These are phyloP conservation scores for Remersonia thermophila DNA, from an alignment of 2,329 filamentous ascomycete genomes.

Conservation along the genomic window DNA sequence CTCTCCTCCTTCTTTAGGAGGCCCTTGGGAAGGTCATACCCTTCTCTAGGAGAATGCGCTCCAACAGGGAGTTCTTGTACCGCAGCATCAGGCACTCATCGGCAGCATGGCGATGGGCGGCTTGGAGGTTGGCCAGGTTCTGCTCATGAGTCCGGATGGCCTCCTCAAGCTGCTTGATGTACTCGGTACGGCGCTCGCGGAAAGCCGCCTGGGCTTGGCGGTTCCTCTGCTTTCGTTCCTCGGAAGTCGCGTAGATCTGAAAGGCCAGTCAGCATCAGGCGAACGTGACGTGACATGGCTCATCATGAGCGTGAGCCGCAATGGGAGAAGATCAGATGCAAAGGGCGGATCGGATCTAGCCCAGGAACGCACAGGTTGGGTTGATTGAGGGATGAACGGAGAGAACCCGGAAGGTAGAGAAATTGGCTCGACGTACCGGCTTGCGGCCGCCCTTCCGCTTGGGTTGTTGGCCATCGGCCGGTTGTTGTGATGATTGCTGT, in stretches of 20 bases:
- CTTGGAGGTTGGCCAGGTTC: conserved; percentile 80
- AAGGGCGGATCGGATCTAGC: not conserved
- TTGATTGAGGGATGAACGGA: not conserved
- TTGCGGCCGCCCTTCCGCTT: conserved; percentile 97
- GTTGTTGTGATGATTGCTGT: conserved; percentile 23
- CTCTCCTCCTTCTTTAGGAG: not conserved
- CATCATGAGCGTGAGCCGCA: no score
- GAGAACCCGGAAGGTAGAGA: conserved; percentile 1
- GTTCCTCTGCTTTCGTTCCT: conserved; percentile 96
- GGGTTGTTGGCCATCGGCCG: conserved; percentile 50
- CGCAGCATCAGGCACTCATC: conserved; percentile 97
- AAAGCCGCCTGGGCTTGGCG: conserved; percentile 95
- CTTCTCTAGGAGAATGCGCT: conserved; percentile 92
- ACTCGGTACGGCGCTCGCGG: conserved; percentile 90
- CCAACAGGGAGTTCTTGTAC: conserved; percentile 94
- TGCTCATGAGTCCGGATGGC: conserved; percentile 97
- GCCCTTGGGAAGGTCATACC: conserved; percentile 36
- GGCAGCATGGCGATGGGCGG: conserved; percentile 84
- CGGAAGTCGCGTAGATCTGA: conserved; percentile 95
- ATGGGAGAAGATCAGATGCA: conserved; percentile 7
- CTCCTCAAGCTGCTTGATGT: conserved; percentile 97
- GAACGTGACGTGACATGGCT: not conserved
- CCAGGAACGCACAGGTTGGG: not conserved
- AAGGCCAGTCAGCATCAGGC: conserved; percentile 9
- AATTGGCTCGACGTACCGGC: conserved; percentile 51